Evolutionary conservation across 352 stramenopile species (phyloP), one percentile per base, ranked within the genome.

Genomic region (Globisporangium perplexum): DNA sequence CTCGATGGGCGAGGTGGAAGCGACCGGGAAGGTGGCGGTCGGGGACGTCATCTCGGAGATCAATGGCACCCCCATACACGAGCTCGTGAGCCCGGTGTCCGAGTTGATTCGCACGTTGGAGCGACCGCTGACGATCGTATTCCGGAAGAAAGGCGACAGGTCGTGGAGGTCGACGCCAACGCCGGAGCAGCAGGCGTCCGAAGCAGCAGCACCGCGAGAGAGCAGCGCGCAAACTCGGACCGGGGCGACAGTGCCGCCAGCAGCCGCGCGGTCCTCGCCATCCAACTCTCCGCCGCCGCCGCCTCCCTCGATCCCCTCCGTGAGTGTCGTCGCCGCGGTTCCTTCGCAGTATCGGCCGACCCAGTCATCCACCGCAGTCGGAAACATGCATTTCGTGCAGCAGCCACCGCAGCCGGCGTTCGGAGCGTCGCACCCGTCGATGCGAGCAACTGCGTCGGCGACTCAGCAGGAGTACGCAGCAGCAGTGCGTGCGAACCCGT

Each of bases 41-140:
- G 81, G 76, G 28, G 81, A 91, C 44, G 65, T 82, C 22, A 73
- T 91, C 23, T 14, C 80, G 24, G 69, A 73, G 3, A 69, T 91
- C 14, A 76, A 79, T 42, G 43, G 63, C 42, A 65, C 24, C 17
- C 55, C 24, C 38, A 68, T 59, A 7, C 45, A 64, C 22, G 80
- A 60, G 4, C 64, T 86, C 56, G 23, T 58, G n/a, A 78, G 71
- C 38, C 49, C 31, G 15, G 53, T 86, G 28, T 79, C 75, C 5
- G 68, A 83, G 15, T 44, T 86, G 41, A 88, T 90, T 49, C 63
- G 65, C 22, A 60, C 62, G 15, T 30, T 64, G 24, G 57, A 61
- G 15, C 66, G 80, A 4, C 80, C 80, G 6, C 58, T 90, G 8
- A 57, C 45, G 18, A 60, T 90, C 28, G 69, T 60, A 28, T 74